phyloP scores from a whole-genome alignment of 495 filamentous ascomycete genomes.

The Penicillium tannophilum region DNA sequence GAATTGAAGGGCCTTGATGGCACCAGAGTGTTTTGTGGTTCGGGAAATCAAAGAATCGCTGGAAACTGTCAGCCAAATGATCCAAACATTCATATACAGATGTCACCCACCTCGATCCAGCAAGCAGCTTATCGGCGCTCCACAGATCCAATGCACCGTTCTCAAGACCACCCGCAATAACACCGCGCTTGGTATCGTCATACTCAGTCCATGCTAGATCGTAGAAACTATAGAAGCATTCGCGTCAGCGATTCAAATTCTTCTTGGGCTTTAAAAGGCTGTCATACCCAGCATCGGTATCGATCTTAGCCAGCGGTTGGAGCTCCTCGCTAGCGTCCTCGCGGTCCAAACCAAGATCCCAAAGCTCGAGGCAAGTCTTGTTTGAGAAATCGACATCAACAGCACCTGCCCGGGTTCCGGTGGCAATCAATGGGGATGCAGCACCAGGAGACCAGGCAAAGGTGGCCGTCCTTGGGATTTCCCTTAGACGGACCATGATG shows the following conservation, averaged over 20 bases:
- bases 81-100: conserved; percentile 13
- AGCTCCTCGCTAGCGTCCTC: conserved; percentile 76
- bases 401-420: conserved; percentile 92
- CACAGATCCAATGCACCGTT: conserved; percentile 95
- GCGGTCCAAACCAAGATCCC: conserved; percentile 84
- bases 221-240: conserved; percentile 69
- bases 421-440: conserved; percentile 77
- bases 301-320: conserved; percentile 79
- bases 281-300: conserved; percentile 83
- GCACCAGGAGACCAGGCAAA: conserved; percentile 93
- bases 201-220: conserved; percentile 92
- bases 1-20: conserved; percentile 96
- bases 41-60: conserved; percentile 78
- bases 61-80: conserved; percentile 26
- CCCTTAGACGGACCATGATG: conserved; percentile 91
- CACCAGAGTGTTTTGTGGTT: conserved; percentile 88
- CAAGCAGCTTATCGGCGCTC: conserved; percentile 86
- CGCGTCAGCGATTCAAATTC: conserved; percentile 14
- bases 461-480: conserved; percentile 93
- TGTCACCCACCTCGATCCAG: conserved; percentile 54
- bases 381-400: conserved; percentile 97
- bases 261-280: not conserved
- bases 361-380: conserved; percentile 94
- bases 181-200: conserved; percentile 73
- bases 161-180: conserved; percentile 94